phyloP scores from a whole-genome alignment of 2,329 filamentous ascomycete genomes.

The Aspergillus ustus region DNA sequence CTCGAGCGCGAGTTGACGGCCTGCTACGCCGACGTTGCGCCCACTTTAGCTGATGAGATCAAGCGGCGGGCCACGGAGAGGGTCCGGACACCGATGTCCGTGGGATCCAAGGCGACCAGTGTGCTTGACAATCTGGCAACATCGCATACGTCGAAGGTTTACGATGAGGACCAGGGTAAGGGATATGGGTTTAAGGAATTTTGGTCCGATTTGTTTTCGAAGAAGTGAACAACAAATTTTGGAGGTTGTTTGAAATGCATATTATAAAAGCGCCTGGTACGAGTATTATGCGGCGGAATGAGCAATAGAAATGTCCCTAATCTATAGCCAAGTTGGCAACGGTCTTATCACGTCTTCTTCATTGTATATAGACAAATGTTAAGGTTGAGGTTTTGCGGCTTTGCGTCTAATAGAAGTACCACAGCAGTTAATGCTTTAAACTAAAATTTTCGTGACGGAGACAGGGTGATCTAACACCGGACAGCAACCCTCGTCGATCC shows the following conservation, averaged over 20 bases:
- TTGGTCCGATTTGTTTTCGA: slow-evolving; percentile 77
- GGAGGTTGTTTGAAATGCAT: slow-evolving; percentile 11
- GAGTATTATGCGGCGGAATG: not conserved
- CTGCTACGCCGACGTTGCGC: slow-evolving; percentile 87
- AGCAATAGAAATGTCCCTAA: not conserved
- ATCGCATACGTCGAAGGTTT: slow-evolving; percentile 60
- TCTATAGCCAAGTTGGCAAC: not conserved
- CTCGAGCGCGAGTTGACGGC: slow-evolving; percentile 78
- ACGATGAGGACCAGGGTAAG: slow-evolving; percentile 73
- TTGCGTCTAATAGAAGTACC: no score
- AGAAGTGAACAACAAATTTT: slow-evolving; percentile 19
- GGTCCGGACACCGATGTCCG: slow-evolving; percentile 44
- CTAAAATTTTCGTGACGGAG: not conserved
- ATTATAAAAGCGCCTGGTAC: not conserved
- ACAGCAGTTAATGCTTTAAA: not conserved
- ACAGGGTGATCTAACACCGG: not conserved
- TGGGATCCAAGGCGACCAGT: slow-evolving; percentile 45
- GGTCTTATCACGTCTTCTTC: no score
- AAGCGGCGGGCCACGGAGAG: slow-evolving; percentile 64
- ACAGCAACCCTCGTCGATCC: not conserved
- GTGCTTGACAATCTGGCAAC: slow-evolving; percentile 66
- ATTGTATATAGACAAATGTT: no score
- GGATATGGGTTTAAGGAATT: slow-evolving; percentile 85
- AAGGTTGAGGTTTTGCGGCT: no score
- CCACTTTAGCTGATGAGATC: slow-evolving; percentile 73